Conservation (phyloP, 495 filamentous ascomycete species). For the Opeltia flavorubescens region DNA sequence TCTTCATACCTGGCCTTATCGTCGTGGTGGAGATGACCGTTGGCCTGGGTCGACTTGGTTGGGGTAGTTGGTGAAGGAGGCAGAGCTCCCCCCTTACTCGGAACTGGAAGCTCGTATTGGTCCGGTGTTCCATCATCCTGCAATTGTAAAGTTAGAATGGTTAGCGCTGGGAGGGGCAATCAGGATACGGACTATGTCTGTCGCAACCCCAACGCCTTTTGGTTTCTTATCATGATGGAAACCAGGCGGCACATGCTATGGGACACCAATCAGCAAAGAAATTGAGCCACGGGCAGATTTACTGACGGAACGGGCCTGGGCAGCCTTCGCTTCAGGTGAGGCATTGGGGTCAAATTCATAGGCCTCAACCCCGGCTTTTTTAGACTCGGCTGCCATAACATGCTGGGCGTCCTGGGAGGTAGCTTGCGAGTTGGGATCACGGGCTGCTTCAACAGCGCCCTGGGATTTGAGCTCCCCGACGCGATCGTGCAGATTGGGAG, state of each 20-base stretch:
- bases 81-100: constrained; percentile 53
- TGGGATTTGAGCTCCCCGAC: constrained; percentile 61
- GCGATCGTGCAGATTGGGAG: constrained; percentile 15
- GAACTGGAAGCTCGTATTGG: constrained; percentile 64
- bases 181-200: constrained; percentile 44
- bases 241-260: constrained; percentile 42
- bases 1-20: constrained; percentile 45
- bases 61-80: constrained; percentile 25
- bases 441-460: constrained; percentile 51
- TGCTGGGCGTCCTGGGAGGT: constrained; percentile 57
- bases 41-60: constrained; percentile 31
- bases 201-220: constrained; percentile 52
- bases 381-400: constrained; percentile 58
- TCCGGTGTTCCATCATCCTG: constrained; percentile 54
- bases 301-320: constrained; percentile 64
- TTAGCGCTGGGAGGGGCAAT: not conserved
- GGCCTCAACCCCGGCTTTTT: constrained; percentile 59
- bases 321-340: constrained; percentile 67
- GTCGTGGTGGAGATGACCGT: constrained; percentile 40
- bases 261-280: constrained; percentile 11
- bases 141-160: constrained; percentile 3
- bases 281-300: not conserved
- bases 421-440: constrained; percentile 52
- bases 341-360: constrained; percentile 83
- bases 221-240: constrained; percentile 52